Percentiles rank a stretch among this genome's conserved stretches.
phyloP scores from a whole-genome alignment of 345 rosid genomes.

The Ricinus communis region DNA sequence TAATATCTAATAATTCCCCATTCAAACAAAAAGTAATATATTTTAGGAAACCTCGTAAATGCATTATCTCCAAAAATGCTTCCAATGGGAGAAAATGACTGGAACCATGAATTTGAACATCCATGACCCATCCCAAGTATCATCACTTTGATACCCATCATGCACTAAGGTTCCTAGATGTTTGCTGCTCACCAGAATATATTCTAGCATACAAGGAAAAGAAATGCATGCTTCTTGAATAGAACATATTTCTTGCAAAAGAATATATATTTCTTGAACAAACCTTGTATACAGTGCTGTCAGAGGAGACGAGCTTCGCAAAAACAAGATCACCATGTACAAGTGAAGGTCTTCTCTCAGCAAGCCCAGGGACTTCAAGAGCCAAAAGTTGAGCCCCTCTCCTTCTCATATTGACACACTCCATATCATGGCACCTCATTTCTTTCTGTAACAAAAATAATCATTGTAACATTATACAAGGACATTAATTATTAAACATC shows the following conservation, averaged over 20 bases:
- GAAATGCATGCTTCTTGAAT: neutral
- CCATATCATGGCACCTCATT: conserved; percentile 74
- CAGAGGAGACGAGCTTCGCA: conserved; percentile 41
- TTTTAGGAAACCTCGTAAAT: too few relatives aligned
- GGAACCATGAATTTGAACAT: too few relatives aligned
- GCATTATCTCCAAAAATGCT: too few relatives aligned
- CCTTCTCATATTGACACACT: conserved; percentile 51
- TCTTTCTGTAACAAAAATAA: conserved; percentile 49
- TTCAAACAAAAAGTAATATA: too few relatives aligned
- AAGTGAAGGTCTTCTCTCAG: conserved; percentile 86
- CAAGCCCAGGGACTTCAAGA: conserved; percentile 80
- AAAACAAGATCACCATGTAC: conserved; percentile 68
- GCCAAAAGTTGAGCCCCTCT: conserved; percentile 50
- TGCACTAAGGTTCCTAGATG: neutral
- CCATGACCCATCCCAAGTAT: too few relatives aligned
- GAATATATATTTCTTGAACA: neutral
- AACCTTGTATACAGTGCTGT: conserved; percentile 34
- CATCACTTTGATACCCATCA: neutral
- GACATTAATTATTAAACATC: neutral
- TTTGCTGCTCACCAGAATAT: neutral
- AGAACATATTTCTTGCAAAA: neutral
- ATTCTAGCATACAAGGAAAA: neutral
- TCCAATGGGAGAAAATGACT: too few relatives aligned
- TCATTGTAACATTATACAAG: conserved; percentile 7
- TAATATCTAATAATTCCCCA: too few relatives aligned